A percentile compares a stretch with the other conserved stretches of the same genome.
phyloP scores from a whole-genome alignment of 495 filamentous ascomycete species.

The Hyaloscypha variabilis region DNA sequence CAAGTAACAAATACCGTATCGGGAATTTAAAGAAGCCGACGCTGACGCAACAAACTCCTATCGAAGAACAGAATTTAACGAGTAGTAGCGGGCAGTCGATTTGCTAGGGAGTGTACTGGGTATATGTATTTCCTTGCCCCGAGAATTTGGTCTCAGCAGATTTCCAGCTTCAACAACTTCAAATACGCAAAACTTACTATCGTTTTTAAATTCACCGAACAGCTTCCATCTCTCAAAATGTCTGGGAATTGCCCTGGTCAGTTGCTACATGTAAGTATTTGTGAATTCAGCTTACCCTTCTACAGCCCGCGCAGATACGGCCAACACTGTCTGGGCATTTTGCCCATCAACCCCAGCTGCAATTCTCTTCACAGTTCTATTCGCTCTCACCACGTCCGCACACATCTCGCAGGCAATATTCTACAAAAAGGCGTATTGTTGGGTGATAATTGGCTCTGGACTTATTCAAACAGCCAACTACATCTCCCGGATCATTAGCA shows the following conservation, averaged over 20 bases:
- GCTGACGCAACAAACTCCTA: no score
- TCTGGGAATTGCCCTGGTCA: neutral
- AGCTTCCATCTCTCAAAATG: neutral
- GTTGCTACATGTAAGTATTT: neutral
- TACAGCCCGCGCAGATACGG: slow-evolving; percentile 2
- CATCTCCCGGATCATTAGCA: slow-evolving; percentile 38
- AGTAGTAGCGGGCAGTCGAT: no score
- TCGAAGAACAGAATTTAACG: no score
- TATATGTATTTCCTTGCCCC: no score
- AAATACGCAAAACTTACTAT: no score
- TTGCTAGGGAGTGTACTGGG: no score
- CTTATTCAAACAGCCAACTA: slow-evolving; percentile 40
- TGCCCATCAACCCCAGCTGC: slow-evolving; percentile 38
- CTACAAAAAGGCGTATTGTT: slow-evolving; percentile 45
- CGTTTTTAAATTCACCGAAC: no score
- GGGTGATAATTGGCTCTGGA: slow-evolving; percentile 51
- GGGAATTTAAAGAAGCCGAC: no score
- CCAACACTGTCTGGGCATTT: slow-evolving; percentile 34
- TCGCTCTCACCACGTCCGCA: slow-evolving; percentile 31
- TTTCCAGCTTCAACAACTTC: no score
- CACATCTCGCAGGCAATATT: slow-evolving; percentile 38
- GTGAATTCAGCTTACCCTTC: neutral
- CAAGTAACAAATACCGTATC: neutral
- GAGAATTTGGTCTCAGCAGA: no score
- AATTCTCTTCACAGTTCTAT: slow-evolving; percentile 38